These are phyloP conservation scores for Stephania japonica DNA, from an alignment of 164 flowering plant species.

Conservation along the genomic window DNA sequence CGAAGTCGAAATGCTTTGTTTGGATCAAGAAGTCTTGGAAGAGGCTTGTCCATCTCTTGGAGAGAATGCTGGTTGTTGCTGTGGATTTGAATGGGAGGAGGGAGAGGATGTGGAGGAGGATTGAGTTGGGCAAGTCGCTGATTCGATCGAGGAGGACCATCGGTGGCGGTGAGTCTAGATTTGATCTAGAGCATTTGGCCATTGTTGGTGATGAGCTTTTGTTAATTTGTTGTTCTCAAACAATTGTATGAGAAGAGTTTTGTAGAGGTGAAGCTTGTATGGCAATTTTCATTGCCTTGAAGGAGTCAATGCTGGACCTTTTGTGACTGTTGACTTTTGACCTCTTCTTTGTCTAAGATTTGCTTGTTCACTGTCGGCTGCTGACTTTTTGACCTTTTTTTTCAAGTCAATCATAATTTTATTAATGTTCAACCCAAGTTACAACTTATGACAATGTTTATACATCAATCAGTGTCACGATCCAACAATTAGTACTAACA, in stretches of 20 bases:
- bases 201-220: background rate
- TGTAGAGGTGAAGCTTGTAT: background rate
- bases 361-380: no score
- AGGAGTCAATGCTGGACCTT: background rate
- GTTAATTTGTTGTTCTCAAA: background rate
- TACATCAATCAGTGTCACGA: no score
- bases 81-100: slow-evolving; percentile 8
- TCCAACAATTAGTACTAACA: no score
- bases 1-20: slow-evolving; percentile 1
- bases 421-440: no score
- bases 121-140: slow-evolving; percentile 3
- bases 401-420: no score
- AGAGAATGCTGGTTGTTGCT: slow-evolving; percentile 8
- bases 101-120: slow-evolving; percentile 12
- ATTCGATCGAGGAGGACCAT: background rate
- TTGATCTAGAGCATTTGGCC: background rate
- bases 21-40: background rate
- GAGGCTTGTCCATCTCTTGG: slow-evolving; percentile 10
- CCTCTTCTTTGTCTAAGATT: no score
- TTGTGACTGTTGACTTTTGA: no score
- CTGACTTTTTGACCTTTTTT: no score
- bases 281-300: background rate
- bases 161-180: no score
- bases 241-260: background rate
- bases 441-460: no score